Evolutionary conservation across 78 protist species (phyloP), one percentile per base, ranked within the genome.

Genomic region (Andalucia godoyi): DNA sequence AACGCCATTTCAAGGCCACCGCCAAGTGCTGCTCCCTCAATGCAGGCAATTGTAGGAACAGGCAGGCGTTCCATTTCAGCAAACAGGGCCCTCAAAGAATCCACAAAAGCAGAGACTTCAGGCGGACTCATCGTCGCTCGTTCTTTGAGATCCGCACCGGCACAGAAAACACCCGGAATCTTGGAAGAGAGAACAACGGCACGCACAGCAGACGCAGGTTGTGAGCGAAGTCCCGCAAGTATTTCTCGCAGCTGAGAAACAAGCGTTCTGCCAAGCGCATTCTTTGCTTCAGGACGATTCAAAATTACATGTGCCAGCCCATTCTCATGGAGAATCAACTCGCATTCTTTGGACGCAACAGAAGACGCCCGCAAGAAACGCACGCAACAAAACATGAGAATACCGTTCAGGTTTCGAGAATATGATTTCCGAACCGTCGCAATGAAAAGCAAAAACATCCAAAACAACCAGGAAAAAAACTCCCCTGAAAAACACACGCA

Each of bases 91-190:
- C 91, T 66, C 13, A 86, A 18, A 23, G 29, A 23, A 43, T 76
- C 30, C 25, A 85, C 91, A 65, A 89, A 89, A 50, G 32, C 84
- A 15, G 77, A 29, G 12, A 70, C 88, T 50, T 90, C 92, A 27
- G 27, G 17, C 37, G 18, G 85, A 17, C 81, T 40, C 92, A 90
- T 87, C 41, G 27, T 36, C 29, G 68, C 53, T n/a, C 95, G 78
- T 37, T 90, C 95, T 52, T 88, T 88, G 36, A 88, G 65, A 54
- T 90, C 95, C 4, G 95, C 95, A 27, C 95, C 95, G 3, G 95
- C 92, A 42, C 93, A 85, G 59, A 90, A 90, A 25, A 81, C 81
- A n/a, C 67, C 70, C 13, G 29, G 69, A 8, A 76, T 70, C 5
- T 34, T 12, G 42, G 67, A 41, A 5, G 53, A 39, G 13, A 86